Conservation (phyloP, 352 stramenopile species). For the Phytophthora gonapodyides region DNA sequence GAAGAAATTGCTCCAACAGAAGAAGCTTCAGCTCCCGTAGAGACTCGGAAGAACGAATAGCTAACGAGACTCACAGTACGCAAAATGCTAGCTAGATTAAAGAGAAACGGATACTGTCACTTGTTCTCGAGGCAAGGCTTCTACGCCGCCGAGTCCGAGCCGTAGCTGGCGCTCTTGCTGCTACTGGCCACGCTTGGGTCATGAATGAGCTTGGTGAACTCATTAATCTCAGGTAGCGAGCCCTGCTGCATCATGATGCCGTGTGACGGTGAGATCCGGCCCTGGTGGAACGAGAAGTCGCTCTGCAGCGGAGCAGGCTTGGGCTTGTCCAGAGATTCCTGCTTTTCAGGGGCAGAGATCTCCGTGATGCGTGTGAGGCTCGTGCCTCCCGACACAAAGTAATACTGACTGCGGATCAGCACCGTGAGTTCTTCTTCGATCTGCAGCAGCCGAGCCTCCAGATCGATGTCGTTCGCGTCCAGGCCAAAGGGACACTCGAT, state of each 20-base stretch:
- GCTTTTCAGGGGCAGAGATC: conserved; percentile 10
- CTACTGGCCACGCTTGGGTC: conserved; percentile 15
- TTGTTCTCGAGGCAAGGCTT: no score
- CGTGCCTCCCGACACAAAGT: conserved; percentile 69
- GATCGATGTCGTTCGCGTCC: conserved; percentile 83
- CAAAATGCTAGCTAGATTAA: not conserved
- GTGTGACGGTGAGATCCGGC: conserved; percentile 54
- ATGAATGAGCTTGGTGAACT: conserved; percentile 71
- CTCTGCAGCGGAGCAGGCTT: conserved; percentile 21
- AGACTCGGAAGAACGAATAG: not conserved
- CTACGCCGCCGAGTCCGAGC: conserved; percentile 26
- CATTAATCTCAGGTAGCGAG: conserved; percentile 76
- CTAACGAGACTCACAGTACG: not conserved
- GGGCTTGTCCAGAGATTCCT: conserved; percentile 10
- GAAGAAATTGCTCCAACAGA: not conserved
- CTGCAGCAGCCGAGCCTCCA: conserved; percentile 70
- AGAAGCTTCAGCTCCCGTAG: not conserved
- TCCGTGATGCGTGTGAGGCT: conserved; percentile 35
- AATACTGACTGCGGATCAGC: conserved; percentile 80
- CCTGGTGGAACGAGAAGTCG: conserved; percentile 72
- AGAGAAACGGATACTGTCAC: no score
- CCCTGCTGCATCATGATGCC: conserved; percentile 34
- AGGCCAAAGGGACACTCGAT: conserved; percentile 84
- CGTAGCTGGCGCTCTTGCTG: conserved; percentile 27
- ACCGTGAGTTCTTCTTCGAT: conserved; percentile 86